phyloP scores from a whole-genome alignment of 2,329 filamentous ascomycete species.

The Sclerotinia sclerotiorum region DNA sequence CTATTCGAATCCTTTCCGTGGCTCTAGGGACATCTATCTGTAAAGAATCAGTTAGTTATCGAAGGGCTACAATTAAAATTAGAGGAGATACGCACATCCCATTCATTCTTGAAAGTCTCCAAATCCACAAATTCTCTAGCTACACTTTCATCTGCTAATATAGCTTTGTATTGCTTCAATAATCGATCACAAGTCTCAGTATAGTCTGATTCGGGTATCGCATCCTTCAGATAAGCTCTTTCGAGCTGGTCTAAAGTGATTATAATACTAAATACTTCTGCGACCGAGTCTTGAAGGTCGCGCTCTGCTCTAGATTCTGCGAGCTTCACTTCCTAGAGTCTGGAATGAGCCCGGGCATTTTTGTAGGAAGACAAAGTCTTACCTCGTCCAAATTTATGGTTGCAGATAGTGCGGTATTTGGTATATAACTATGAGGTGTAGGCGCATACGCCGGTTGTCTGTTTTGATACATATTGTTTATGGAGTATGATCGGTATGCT shows the following conservation, averaged over 20 bases:
- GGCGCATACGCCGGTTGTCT: constrained; percentile 42
- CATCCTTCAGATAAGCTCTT: constrained; percentile 95
- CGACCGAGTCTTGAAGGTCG: constrained; percentile 91
- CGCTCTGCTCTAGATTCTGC: constrained; percentile 83
- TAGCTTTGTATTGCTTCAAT: constrained; percentile 95
- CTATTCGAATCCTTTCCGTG: constrained; percentile 87
- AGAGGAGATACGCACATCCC: constrained; percentile 67
- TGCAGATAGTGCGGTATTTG: constrained; percentile 76
- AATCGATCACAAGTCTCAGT: constrained; percentile 94
- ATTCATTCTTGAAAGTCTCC: constrained; percentile 86
- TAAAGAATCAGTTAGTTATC: constrained; percentile 1
- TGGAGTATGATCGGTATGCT: constrained; percentile 2
- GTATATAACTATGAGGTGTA: constrained; percentile 69
- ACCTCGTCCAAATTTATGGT: constrained; percentile 94
- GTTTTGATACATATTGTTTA: constrained; percentile 38
- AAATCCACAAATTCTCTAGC: constrained; percentile 82
- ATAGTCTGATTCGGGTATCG: constrained; percentile 86
- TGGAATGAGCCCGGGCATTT: neutral
- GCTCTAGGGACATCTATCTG: constrained; percentile 93
- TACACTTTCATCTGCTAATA: constrained; percentile 87
- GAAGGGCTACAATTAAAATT: neutral
- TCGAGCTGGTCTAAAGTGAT: constrained; percentile 93
- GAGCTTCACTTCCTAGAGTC: constrained; percentile 80
- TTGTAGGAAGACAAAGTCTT: constrained; percentile 31
- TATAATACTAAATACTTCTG: constrained; percentile 97